Percentiles rank a stretch among this genome's conserved stretches.
phyloP scores from a whole-genome alignment of 192 early-diverging fungal genomes.

The Backusella luteola region DNA sequence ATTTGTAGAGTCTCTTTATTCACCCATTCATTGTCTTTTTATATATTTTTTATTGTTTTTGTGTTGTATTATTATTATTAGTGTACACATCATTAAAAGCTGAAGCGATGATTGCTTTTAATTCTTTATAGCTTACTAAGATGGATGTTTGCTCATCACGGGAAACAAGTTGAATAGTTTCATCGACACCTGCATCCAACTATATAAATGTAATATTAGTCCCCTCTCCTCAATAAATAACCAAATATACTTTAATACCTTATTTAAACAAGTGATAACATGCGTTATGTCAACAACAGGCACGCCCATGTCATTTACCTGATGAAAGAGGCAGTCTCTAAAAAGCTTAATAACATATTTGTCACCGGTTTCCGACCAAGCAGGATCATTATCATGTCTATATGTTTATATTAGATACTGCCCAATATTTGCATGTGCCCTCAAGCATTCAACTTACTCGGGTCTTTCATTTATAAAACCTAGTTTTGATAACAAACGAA shows the following conservation, averaged over 20 bases:
- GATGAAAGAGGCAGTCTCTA: constrained; percentile 97
- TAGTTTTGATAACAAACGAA: constrained; percentile 86
- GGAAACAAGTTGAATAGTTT: constrained; percentile 93
- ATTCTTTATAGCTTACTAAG: constrained; percentile 93
- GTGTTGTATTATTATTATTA: neutral
- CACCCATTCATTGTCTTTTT: neutral
- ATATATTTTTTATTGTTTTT: neutral
- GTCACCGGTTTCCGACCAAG: constrained; percentile 98
- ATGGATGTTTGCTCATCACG: constrained; percentile 96
- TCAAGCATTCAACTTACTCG: constrained; percentile 14
- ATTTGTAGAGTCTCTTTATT: neutral
- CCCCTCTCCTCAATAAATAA: neutral
- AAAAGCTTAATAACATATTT: constrained; percentile 97
- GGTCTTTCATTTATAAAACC: constrained; percentile 92
- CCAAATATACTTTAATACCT: constrained; percentile 49
- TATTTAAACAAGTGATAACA: constrained; percentile 92
- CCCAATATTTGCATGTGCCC: neutral
- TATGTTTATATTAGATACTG: neutral
- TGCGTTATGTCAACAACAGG: constrained; percentile 91
- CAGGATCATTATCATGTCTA: constrained; percentile 85
- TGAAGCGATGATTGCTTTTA: constrained; percentile 88
- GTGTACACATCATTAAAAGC: constrained; percentile 79
- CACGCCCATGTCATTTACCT: constrained; percentile 79
- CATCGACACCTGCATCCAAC: constrained; percentile 93
- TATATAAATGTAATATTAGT: constrained; percentile 27